These are phyloP conservation scores for Cutaneotrichosporon sp. DNA, from an alignment of 1,284 basidiomycete species.

Conservation along the genomic window DNA sequence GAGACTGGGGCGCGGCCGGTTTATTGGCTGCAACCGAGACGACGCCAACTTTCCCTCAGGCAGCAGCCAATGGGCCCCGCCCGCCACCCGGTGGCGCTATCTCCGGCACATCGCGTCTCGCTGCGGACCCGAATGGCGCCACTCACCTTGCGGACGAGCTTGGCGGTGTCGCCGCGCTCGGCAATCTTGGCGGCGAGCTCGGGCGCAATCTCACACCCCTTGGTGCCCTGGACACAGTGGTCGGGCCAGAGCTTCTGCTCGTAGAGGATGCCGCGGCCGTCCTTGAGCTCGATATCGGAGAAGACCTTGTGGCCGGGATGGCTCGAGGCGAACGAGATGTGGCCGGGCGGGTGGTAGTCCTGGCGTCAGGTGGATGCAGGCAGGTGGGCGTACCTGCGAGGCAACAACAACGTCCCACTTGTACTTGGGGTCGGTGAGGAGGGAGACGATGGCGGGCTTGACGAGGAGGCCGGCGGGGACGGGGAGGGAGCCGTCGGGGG, in stretches of 20 bases:
- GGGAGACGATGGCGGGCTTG: slow-evolving; percentile 56
- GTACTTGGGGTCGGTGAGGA: slow-evolving; percentile 57
- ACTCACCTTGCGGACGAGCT: slow-evolving; percentile 45
- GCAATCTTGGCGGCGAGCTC: slow-evolving; percentile 29
- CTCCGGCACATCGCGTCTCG: not conserved
- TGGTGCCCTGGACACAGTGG: slow-evolving; percentile 54
- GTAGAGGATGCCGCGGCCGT: slow-evolving; percentile 39
- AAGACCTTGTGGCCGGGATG: slow-evolving; percentile 57
- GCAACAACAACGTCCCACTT: slow-evolving; percentile 59
- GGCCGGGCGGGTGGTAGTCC: slow-evolving; percentile 61
- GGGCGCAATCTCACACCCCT: slow-evolving; percentile 40
- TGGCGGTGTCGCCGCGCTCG: slow-evolving; percentile 29
- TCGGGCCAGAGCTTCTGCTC: slow-evolving; percentile 61
- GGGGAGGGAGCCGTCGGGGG: slow-evolving; percentile 61
- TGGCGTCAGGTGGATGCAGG: slow-evolving; percentile 15
- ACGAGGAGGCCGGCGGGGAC: slow-evolving; percentile 58
- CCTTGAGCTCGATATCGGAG: slow-evolving; percentile 49
- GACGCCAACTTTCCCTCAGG: too few relatives aligned
- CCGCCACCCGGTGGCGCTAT: not conserved
- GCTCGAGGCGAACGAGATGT: slow-evolving; percentile 66
- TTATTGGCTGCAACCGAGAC: not conserved
- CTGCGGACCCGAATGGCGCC: too few relatives aligned
- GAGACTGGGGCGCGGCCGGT: too few relatives aligned
- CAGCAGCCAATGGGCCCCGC: not conserved
- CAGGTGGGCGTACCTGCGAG: slow-evolving; percentile 51